A percentile compares a stretch with the other conserved stretches of the same genome.
Conservation (phyloP, 139 green algal genomes). For the Tetraselmis chui region DNA sequence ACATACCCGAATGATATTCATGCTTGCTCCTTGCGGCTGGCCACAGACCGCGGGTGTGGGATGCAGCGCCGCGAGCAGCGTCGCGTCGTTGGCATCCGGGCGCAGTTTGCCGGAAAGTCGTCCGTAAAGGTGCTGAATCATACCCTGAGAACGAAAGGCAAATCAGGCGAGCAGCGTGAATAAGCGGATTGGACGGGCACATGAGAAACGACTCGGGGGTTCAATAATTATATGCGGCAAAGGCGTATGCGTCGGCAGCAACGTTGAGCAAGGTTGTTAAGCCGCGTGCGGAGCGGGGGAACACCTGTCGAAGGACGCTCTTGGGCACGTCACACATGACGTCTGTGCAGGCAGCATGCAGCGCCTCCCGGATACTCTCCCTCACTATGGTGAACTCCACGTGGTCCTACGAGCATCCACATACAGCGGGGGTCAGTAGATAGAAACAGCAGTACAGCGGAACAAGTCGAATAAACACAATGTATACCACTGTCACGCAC, state of each 20-base stretch:
- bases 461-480: too few species aligned
- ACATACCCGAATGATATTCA: slow-evolving; percentile 5
- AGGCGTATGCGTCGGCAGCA: too few species aligned
- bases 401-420: slow-evolving; percentile 68
- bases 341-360: slow-evolving; percentile 33
- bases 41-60: slow-evolving; percentile 91
- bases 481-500: too few species aligned
- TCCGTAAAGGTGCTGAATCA: slow-evolving; percentile 94
- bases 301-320: slow-evolving; percentile 76
- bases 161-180: not conserved
- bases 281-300: too few species aligned
- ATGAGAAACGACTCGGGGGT: not conserved
- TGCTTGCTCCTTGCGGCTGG: slow-evolving; percentile 38
- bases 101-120: slow-evolving; percentile 65
- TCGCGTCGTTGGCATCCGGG: slow-evolving; percentile 35
- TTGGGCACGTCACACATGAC: slow-evolving; percentile 82
- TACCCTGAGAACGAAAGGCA: not conserved
- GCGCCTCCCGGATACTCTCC: slow-evolving; percentile 63
- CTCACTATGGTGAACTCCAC: slow-evolving; percentile 86
- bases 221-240: too few species aligned
- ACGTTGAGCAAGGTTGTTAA: too few species aligned
- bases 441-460: too few species aligned
- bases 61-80: slow-evolving; percentile 68
- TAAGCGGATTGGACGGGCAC: not conserved
- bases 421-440: too few species aligned